Base-by-base conservation (phyloP, 805 yeast species). In the Kluyveromyces starmeri region DNA sequence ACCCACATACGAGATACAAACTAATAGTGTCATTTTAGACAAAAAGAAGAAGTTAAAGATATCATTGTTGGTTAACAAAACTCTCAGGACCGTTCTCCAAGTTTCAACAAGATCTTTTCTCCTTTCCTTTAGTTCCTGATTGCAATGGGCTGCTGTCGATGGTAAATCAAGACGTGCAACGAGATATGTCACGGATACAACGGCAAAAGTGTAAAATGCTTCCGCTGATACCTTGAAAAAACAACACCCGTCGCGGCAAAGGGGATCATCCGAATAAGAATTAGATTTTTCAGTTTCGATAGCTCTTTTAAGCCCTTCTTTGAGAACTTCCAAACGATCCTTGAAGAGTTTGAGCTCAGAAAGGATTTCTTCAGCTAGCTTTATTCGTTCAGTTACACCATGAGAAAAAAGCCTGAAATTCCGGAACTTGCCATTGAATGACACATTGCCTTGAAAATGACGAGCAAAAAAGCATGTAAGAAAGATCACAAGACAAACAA, bases 341-440 rank as follows among this genome's bases (percentile, higher is more conserved):
- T 41, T 37, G 4, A 44, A 34, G 4, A n/a, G 6, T 8, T 43
- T 40, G 4, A 45, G 35, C 20, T 47, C 41, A 6, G 40, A 35
- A 9, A 47, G 36, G 4, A 53, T 31, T 16, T 51, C 55, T 7
- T 27, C 30, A 20, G 46, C 35, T 5, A 55, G 32, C 19, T 34
- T 35, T 5, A 34, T 31, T 32, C 42, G 44, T 5, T 50, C 25
- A 11, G 35, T 20, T 6, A 45, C 42, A 4, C 56, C 52, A 20
- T 42, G 38, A 4, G 56, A 49, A 6, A 43, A 37, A 24, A 52
- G 48, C 34, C 42, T 45, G 7, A 56, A 48, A 1, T 56, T 46
- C 0, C 60, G 53, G 32, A 40, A 55, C 10, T 42, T 45, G 26
- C 50, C 54, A 31, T 41, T 41, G 34, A 42, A 51, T 14, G 55